These are phyloP conservation scores for Paratrypanosoma confusum DNA, from an alignment of 208 protist genomes.

Conservation along the genomic window DNA sequence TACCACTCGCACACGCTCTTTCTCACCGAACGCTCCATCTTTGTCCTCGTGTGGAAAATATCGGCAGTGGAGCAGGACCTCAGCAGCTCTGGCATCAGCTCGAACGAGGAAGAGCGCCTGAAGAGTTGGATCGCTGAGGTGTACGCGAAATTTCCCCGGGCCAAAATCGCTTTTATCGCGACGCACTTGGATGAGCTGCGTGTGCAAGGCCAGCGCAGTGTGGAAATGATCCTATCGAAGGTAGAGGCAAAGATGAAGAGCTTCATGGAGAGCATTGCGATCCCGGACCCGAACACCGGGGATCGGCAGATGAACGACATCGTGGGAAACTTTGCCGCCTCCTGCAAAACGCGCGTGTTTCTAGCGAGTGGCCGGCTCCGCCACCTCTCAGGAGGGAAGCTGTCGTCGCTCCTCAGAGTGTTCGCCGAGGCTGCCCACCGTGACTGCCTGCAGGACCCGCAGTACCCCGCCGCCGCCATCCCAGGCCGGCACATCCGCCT, in stretches of 20 bases:
- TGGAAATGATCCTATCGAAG: constrained; percentile 80
- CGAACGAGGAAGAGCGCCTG: constrained; percentile 69
- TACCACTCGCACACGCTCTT: constrained; percentile 85
- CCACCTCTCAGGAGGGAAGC: constrained; percentile 44
- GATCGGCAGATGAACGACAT: constrained; percentile 16
- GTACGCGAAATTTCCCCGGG: constrained; percentile 70
- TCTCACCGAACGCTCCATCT: constrained; percentile 74
- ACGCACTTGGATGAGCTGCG: constrained; percentile 86
- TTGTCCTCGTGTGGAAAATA: constrained; percentile 85
- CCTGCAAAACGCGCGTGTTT: constrained; percentile 68
- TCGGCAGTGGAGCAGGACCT: constrained; percentile 80
- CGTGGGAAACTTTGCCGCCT: constrained; percentile 80
- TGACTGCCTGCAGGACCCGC: constrained; percentile 56
- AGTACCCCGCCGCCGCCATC: constrained; percentile 56
- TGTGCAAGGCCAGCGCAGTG: constrained; percentile 59
- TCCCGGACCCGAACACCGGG: constrained; percentile 7
- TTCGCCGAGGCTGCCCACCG: constrained; percentile 44
- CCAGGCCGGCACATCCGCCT: constrained; percentile 61
- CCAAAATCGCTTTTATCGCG: constrained; percentile 66
- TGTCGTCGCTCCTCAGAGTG: constrained; percentile 55
- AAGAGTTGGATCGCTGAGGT: constrained; percentile 80
- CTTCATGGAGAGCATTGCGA: constrained; percentile 46
- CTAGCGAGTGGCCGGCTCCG: constrained; percentile 57
- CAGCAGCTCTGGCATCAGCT: constrained; percentile 65
- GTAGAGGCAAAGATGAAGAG: constrained; percentile 53